phyloP scores from a whole-genome alignment of 75 land plant genomes.

The Azolla pinnata region DNA sequence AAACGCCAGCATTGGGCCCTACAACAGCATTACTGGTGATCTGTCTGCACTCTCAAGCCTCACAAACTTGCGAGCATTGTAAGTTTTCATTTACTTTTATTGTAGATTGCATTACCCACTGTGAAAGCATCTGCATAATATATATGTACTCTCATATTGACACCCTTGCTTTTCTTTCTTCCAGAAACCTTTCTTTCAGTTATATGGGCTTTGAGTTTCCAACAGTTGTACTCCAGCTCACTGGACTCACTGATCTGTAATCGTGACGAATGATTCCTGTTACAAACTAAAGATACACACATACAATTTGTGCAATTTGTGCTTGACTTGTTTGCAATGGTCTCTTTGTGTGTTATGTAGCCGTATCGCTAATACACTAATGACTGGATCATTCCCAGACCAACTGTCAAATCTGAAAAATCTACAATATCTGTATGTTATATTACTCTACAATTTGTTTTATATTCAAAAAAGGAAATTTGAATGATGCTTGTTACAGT shows the following conservation, averaged over 20 bases:
- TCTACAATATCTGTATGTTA: constrained; percentile 15
- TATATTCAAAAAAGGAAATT: too few relatives aligned
- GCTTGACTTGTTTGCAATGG: neutral
- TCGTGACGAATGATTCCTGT: too few relatives aligned
- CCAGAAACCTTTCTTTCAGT: constrained; percentile 14
- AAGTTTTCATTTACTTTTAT: too few relatives aligned
- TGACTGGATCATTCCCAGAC: constrained; percentile 7
- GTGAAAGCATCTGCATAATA: too few relatives aligned
- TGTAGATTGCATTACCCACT: too few relatives aligned
- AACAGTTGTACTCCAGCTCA: neutral
- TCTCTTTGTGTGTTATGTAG: constrained; percentile 3
- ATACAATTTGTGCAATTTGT: constrained; percentile 9
- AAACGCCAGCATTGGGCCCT: constrained; percentile 2
- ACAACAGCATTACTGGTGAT: constrained; percentile 11
- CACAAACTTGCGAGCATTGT: constrained; percentile 10
- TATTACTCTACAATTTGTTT: too few relatives aligned
- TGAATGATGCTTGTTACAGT: too few relatives aligned
- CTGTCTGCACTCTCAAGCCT: constrained; percentile 6
- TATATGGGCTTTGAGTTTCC: neutral
- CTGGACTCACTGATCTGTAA: constrained; percentile 3
- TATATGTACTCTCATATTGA: too few relatives aligned
- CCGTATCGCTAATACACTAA: constrained; percentile 7
- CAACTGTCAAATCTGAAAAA: constrained; percentile 1
- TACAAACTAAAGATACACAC: too few relatives aligned
- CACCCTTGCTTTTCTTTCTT: too few relatives aligned